These are phyloP conservation scores for Hamamelis virginiana DNA, from an alignment of 164 flowering plant genomes.

Conservation along the genomic window DNA sequence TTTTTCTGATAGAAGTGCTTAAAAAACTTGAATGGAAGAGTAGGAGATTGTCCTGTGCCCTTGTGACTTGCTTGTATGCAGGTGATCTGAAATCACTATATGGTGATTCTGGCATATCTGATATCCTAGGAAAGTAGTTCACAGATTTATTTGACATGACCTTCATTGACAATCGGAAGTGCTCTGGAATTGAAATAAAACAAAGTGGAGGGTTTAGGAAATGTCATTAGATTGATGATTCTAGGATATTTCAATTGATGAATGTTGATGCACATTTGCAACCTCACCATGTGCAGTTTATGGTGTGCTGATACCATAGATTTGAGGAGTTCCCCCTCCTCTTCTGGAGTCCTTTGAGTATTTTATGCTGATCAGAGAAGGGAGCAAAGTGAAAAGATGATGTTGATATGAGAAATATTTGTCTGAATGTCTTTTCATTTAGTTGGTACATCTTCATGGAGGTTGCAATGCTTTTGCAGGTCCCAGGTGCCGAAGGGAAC, in stretches of 20 bases:
- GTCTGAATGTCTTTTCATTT: background rate
- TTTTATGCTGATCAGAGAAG: too few relatives aligned
- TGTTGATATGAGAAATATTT: too few relatives aligned
- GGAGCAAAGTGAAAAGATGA: too few relatives aligned
- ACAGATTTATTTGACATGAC: background rate
- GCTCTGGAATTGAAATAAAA: background rate
- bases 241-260: too few relatives aligned
- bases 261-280: too few relatives aligned
- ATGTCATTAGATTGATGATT: background rate
- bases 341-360: too few relatives aligned
- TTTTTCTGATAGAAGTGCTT: background rate
- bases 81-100: background rate
- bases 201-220: background rate
- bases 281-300: too few relatives aligned
- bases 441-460: background rate
- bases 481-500: slow-evolving; percentile 92
- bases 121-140: background rate
- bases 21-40: background rate
- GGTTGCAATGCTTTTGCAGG: slow-evolving; percentile 38
- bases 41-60: background rate
- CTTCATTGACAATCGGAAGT: background rate
- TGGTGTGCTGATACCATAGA: too few relatives aligned
- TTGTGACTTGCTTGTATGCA: background rate
- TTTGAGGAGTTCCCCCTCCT: too few relatives aligned
- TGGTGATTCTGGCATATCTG: background rate